Evolutionary conservation across 208 protist species (phyloP), one percentile per base, ranked within the genome.

Genomic region (Entamoeba nuttalli): DNA sequence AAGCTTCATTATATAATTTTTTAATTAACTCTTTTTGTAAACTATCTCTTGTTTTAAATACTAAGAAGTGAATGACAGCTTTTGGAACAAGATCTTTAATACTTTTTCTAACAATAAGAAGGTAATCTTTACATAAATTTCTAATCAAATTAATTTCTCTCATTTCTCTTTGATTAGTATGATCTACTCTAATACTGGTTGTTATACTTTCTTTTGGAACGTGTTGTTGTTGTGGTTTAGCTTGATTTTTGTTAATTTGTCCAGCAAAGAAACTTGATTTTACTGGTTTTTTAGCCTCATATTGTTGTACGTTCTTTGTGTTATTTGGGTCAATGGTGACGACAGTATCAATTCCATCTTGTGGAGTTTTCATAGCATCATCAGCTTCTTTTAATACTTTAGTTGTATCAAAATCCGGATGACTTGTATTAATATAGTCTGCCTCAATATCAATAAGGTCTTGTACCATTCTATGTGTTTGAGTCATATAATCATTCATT

Each of bases 41-140:
- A 5, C 94, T n/a, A 5, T 96, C 62, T 4, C 98, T 97, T 95
- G 98, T 95, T 2, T 98, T 97, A 17, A 98, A 98, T 93, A 99
- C 99, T 95, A 99, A 98, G 94, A 99, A 98, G 95, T 99, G 97
- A 95, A 99, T 99, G 94, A 99, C 99, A 41, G 98, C 98, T 97
- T 99, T 99, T 62, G 99, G 99, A 11, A 99, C 98, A 95, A 98
- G 97, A 96, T 99, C 98, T 57, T 97, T 95, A 35, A 99, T 97
- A 97, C 98, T 98, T 62, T 97, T 97, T 96, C 98, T 98, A 71
- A 98, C 97, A 96, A 98, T 98, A 9, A 95, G 95, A 93, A 98
- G 98, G 97, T 99, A 98, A 4, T 19, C 51, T 51, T 25, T 69
- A 44, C 95, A 94, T 5, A 96, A 51, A 11, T 84, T 35, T 19